Evolutionary conservation across 331 rosid genomes (phyloP), one percentile per base, ranked within the genome.

Genomic region (Acacia pycnantha): DNA sequence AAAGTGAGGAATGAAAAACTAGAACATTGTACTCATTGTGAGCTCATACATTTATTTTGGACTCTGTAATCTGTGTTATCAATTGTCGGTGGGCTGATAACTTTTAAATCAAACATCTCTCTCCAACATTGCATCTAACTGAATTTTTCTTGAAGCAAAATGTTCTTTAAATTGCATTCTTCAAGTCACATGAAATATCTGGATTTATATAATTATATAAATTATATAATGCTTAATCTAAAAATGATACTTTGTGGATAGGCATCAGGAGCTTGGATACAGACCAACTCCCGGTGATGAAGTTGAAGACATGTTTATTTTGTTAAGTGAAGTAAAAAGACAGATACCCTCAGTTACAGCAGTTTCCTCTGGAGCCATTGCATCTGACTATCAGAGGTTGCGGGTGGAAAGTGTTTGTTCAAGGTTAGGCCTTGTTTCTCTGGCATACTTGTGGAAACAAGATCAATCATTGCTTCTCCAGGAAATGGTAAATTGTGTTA

Each of bases 351-450:
- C 91, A 44, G 90, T 93, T 67, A 84, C 85, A 16, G 99, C 98
- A 33, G 98, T 95, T 67, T 92, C 90, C 33, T 95, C 99, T 58
- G 99, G 99, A 80, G 98, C 98, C 85, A 93, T 95, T 88, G 99
- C 98, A 82, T 93, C 99, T 41, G 97, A 95, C 83, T 95, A 95
- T 86, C 98, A 93, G 85, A 89, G 99, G 84, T 87, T 95, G 85
- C 93, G 99, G 71, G 99, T 95, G 73, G 99, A 95, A 90, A 88
- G 96, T 93, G 91, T 95, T 40, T 95, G 99, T 90, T 88, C 99
- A 80, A 93, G 99, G 97, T 92, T 95, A 86, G 98, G 98, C 79
- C 96, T 95, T 90, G 98, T 95, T 90, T 95, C 99, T 83, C 83
- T 93, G 81, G 97, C 99, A 75, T 95, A 90, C 85, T 86, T 95